Conservation (phyloP, 768 basidiomycete species). For the Xerocomellus chrysenteron region DNA sequence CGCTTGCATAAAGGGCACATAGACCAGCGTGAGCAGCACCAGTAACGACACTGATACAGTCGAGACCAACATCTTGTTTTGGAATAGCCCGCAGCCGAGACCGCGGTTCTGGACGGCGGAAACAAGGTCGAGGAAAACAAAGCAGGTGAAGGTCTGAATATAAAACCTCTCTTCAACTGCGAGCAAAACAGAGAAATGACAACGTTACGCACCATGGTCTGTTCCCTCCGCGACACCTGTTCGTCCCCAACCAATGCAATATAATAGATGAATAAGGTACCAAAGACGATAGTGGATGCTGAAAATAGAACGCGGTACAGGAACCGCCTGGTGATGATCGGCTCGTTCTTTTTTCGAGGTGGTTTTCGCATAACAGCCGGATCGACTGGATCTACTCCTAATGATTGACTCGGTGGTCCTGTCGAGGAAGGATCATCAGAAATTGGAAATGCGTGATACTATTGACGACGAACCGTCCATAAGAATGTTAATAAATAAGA, state of each 20-base stretch:
- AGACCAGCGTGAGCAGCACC: slow-evolving; percentile 82
- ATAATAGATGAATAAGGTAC: slow-evolving; percentile 84
- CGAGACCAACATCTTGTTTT: slow-evolving; percentile 86
- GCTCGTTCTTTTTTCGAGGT: slow-evolving; percentile 89
- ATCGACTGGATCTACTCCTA: slow-evolving; percentile 96
- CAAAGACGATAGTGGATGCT: slow-evolving; percentile 86
- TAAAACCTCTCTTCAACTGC: background rate
- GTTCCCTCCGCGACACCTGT: slow-evolving; percentile 79
- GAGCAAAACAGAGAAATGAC: background rate
- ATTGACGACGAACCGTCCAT: slow-evolving; percentile 76
- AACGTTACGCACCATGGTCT: slow-evolving; percentile 80
- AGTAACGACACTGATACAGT: slow-evolving; percentile 87
- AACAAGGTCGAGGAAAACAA: slow-evolving; percentile 95
- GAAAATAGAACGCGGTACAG: slow-evolving; percentile 87
- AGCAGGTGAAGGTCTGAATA: slow-evolving; percentile 89
- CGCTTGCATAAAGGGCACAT: slow-evolving; percentile 86
- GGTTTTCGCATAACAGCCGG: slow-evolving; percentile 89
- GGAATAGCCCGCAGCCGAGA: slow-evolving; percentile 75
- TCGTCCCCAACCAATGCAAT: slow-evolving; percentile 77
- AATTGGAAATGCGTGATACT: background rate
- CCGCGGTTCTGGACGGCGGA: slow-evolving; percentile 95
- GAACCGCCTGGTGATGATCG: slow-evolving; percentile 75
- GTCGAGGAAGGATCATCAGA: slow-evolving; percentile 2
- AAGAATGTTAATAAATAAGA: slow-evolving; percentile 97
- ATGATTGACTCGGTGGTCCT: slow-evolving; percentile 93